A percentile compares a stretch with the other conserved stretches of the same genome.
These are phyloP conservation scores for Clonostachys sp. DNA, from an alignment of 2,329 filamentous ascomycete genomes.

Conservation along the genomic window DNA sequence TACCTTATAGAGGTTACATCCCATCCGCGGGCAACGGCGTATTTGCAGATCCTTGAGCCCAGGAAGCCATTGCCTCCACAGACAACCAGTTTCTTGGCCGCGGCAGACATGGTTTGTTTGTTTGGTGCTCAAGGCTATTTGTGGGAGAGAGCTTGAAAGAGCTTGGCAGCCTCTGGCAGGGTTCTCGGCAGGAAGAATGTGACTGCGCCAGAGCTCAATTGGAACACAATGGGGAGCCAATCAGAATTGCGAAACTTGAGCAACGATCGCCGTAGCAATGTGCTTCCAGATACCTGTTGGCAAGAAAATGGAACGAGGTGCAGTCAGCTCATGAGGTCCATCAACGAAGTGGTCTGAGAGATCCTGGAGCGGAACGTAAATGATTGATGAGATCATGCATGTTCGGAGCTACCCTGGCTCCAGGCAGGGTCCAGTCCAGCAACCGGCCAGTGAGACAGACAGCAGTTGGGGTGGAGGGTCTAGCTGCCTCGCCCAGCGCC, in stretches of 20 bases:
- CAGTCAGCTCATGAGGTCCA: no score
- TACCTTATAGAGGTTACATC: constrained; percentile 90
- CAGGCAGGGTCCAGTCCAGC: no score
- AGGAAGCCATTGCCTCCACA: constrained; percentile 93
- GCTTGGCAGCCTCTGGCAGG: not conserved
- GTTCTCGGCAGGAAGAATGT: not conserved
- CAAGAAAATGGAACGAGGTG: no score
- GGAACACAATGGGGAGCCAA: no score
- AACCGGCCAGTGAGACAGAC: no score
- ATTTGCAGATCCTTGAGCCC: constrained; percentile 84
- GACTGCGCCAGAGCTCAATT: not conserved
- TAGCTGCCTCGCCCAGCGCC: no score
- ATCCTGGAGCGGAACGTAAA: not conserved
- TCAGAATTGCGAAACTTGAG: no score
- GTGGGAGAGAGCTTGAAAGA: not conserved
- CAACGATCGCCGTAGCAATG: no score
- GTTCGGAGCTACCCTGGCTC: not conserved
- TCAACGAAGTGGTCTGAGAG: not conserved
- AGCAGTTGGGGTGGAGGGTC: no score
- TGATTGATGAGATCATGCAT: constrained; percentile 3
- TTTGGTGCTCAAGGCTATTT: not conserved
- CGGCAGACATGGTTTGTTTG: constrained; percentile 40
- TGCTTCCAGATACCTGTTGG: no score
- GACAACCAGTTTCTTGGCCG: constrained; percentile 77
- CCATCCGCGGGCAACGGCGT: constrained; percentile 82